phyloP scores from a whole-genome alignment of 2,329 filamentous ascomycete genomes.

The Triangularia verruculosa region DNA sequence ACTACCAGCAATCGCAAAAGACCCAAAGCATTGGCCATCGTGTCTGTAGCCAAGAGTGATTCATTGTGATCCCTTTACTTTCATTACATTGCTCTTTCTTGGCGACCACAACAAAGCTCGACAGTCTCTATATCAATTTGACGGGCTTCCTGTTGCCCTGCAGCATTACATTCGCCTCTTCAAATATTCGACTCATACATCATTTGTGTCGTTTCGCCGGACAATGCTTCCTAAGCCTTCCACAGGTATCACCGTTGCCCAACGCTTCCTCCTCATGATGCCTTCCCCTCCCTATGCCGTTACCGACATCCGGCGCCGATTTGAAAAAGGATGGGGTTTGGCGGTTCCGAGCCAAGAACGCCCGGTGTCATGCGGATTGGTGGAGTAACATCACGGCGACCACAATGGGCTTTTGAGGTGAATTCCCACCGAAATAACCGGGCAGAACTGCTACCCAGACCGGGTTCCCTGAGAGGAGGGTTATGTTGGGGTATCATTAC shows the following conservation, averaged over 20 bases:
- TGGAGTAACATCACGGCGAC: constrained; percentile 12
- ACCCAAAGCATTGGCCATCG: not conserved
- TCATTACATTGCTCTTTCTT: not conserved
- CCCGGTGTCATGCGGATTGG: constrained; percentile 11
- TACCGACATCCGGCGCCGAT: not conserved
- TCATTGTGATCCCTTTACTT: not conserved
- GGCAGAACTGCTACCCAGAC: constrained; percentile 10
- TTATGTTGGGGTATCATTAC: constrained; percentile 3
- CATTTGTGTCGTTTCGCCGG: no score
- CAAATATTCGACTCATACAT: not conserved
- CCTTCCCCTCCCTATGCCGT: not conserved
- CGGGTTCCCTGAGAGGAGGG: not conserved
- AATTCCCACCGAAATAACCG: constrained; percentile 15
- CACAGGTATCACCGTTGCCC: no score
- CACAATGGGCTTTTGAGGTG: not conserved
- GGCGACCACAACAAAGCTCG: not conserved
- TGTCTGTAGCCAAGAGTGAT: not conserved
- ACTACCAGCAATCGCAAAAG: not conserved
- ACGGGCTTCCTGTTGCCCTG: not conserved
- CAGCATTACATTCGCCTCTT: not conserved
- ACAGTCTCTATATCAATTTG: not conserved
- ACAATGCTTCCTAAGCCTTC: no score
- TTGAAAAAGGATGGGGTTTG: not conserved
- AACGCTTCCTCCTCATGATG: not conserved
- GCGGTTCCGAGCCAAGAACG: constrained; percentile 5